Evolutionary conservation across 2,329 filamentous ascomycete species (phyloP), one percentile per base, ranked within the genome.

Genomic region (Exophiala sideris): DNA sequence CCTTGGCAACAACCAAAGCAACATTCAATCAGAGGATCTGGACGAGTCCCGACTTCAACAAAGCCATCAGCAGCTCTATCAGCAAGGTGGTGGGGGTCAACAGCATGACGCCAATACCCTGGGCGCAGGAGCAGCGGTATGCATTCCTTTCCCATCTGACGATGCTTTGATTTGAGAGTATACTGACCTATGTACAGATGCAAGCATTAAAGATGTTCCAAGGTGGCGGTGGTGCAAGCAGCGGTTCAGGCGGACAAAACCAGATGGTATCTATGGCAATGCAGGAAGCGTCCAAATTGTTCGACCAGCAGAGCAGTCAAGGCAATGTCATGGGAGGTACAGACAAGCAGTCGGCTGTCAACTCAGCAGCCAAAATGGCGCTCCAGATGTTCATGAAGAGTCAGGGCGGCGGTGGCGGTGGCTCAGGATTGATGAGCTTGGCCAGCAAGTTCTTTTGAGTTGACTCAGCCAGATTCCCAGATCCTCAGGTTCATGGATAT

Each of bases 371-470:
- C 1, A 86, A 95, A 78, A 87, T 89, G 81, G 91, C 91, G 2
- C 71, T 96, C 64, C 91, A 95, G 81, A 87, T 96, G 83, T 96
- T 91, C 71, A 75, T 95, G 76, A 91, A 95, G 81, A 84, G 81
- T 64, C 80, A 90, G 68, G 80, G 79, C 59, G 74, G 77, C 34
- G 70, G 73, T n/a, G 65, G 71, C 18, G 73, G 74, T 39, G 74
- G 74, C 44, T 66, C 77, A 57, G 78, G 81, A 1, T 64, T 86
- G 54, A 76, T 84, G 73, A 71, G 72, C 50, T 62, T 85, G 66
- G 83, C 83, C 7, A 79, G 77, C 68, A 86, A 86, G 71, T 85
- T 87, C 67, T 61, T 84, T 69, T 69, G 8, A 32, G 10, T 8
- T 29, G 24, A 29, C 5, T 29, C 7, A 29, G 5, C 24, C 24